Percentiles rank a stretch among this genome's conserved stretches.
phyloP scores from a whole-genome alignment of 2,329 filamentous ascomycete genomes.

The Xylariaceae sp. region DNA sequence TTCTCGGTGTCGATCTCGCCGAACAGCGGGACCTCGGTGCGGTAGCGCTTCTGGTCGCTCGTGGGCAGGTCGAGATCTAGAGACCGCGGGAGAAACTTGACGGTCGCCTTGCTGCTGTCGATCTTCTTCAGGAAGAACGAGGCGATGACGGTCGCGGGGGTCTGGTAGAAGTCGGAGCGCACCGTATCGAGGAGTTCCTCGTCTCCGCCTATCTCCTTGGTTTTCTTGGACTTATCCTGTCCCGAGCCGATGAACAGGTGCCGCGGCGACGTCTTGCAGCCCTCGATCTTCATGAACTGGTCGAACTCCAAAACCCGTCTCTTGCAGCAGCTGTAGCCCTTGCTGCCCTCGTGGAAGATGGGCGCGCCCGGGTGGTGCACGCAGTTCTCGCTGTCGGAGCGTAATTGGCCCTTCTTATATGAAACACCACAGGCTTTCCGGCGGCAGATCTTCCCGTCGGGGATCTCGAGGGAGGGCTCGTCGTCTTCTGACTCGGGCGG shows the following conservation, averaged over 20 bases:
- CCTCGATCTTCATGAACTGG: conserved; percentile 93
- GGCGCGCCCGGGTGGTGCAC: conserved; percentile 84
- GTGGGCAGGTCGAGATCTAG: conserved; percentile 82
- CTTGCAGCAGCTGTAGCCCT: conserved; percentile 98
- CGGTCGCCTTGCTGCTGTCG: conserved; percentile 70
- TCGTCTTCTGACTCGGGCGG: conserved; percentile 82
- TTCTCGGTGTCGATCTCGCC: conserved; percentile 70
- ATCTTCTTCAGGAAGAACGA: conserved; percentile 98
- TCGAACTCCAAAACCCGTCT: conserved; percentile 92
- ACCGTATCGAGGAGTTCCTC: conserved; percentile 79
- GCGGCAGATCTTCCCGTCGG: conserved; percentile 71
- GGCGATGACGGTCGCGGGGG: conserved; percentile 75
- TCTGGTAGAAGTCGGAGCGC: conserved; percentile 93
- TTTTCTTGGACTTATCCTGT: conserved; percentile 48
- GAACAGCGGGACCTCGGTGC: conserved; percentile 69
- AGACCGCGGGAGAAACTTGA: conserved; percentile 61
- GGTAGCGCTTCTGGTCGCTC: conserved; percentile 79
- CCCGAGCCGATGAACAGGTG: conserved; percentile 84
- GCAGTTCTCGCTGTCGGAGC: conserved; percentile 69
- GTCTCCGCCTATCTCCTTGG: conserved; percentile 28
- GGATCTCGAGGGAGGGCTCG: conserved; percentile 69
- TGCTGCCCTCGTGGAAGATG: conserved; percentile 96
- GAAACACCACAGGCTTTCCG: conserved; percentile 67
- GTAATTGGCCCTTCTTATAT: conserved; percentile 57
- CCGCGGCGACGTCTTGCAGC: conserved; percentile 74